Evolutionary conservation across 164 flowering plant genomes (phyloP).

Genomic region (Magnolia kwangsiensis): DNA sequence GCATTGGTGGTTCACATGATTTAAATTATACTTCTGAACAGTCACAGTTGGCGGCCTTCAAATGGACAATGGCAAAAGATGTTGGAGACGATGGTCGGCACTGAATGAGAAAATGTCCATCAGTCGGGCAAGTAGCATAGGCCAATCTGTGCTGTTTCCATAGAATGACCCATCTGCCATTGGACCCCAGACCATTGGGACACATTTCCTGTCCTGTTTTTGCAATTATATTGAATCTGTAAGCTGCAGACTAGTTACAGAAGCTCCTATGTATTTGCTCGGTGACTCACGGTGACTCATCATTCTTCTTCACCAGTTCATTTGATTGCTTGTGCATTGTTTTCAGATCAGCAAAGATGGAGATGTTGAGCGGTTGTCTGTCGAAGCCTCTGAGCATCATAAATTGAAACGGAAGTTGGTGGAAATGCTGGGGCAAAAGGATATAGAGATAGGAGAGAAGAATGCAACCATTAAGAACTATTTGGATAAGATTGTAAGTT

Average conservation of each 20-base stretch:
- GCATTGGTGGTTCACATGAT: no score
- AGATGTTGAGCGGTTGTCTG: slow-evolving; percentile 60
- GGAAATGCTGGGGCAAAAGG: slow-evolving; percentile 74
- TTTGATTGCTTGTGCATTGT: slow-evolving; percentile 1
- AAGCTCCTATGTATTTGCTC: neutral
- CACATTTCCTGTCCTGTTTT: neutral
- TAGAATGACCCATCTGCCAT: neutral
- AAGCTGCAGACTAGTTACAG: neutral
- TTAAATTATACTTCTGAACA: no score
- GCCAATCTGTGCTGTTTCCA: neutral
- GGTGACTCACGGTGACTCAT: no score
- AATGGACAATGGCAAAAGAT: no score
- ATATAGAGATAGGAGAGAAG: slow-evolving; percentile 71
- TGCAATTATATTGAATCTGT: neutral
- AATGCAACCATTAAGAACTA: slow-evolving; percentile 66
- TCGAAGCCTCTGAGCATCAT: slow-evolving; percentile 59
- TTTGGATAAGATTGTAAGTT: slow-evolving; percentile 78
- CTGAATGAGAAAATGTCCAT: no score
- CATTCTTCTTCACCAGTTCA: neutral
- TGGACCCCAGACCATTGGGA: neutral
- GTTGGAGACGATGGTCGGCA: no score
- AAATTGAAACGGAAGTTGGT: slow-evolving; percentile 77
- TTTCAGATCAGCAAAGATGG: slow-evolving; percentile 74
- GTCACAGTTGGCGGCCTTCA: no score
- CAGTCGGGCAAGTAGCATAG: no score